These are phyloP conservation scores for Rubia yunnanensis DNA, from an alignment of 257 asterid genomes.

Conservation along the genomic window DNA sequence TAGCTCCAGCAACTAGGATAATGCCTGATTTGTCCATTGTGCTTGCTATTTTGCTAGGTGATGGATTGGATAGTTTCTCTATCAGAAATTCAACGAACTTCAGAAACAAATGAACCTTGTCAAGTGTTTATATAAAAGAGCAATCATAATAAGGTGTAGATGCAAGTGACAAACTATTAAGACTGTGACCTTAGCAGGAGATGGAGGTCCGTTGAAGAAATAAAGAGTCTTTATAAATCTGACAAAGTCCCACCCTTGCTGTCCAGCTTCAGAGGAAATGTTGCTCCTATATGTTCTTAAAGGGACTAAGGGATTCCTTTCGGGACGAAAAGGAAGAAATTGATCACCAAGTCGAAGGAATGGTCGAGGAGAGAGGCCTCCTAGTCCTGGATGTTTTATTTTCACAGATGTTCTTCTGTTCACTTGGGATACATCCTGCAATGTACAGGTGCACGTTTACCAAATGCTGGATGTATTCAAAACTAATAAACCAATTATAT, in stretches of 20 bases:
- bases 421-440: constrained; percentile 45
- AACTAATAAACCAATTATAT: not conserved
- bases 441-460: not conserved
- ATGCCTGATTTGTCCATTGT: constrained; percentile 59
- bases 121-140: constrained; percentile 19
- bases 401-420: constrained; percentile 22
- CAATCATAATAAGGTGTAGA: not conserved
- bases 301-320: constrained; percentile 26
- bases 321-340: constrained; percentile 22
- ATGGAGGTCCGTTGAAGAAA: constrained; percentile 92
- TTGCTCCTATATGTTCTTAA: constrained; percentile 33
- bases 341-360: constrained; percentile 31
- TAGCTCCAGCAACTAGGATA: constrained; percentile 86
- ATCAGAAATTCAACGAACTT: constrained; percentile 83
- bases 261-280: constrained; percentile 47
- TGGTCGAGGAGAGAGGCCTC: constrained; percentile 26
- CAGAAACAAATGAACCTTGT: constrained; percentile 29
- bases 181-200: constrained; percentile 63
- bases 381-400: constrained; percentile 20
- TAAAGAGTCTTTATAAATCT: constrained; percentile 76
- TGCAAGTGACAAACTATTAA: constrained; percentile 12
- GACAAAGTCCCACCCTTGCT: constrained; percentile 86
- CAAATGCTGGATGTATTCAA: not conserved
- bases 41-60: constrained; percentile 60
- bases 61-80: constrained; percentile 78